A percentile compares a stretch with the other conserved stretches of the same genome.
These are phyloP conservation scores for Eimeria mitis DNA, from an alignment of 169 alveolate genomes.

Conservation along the genomic window DNA sequence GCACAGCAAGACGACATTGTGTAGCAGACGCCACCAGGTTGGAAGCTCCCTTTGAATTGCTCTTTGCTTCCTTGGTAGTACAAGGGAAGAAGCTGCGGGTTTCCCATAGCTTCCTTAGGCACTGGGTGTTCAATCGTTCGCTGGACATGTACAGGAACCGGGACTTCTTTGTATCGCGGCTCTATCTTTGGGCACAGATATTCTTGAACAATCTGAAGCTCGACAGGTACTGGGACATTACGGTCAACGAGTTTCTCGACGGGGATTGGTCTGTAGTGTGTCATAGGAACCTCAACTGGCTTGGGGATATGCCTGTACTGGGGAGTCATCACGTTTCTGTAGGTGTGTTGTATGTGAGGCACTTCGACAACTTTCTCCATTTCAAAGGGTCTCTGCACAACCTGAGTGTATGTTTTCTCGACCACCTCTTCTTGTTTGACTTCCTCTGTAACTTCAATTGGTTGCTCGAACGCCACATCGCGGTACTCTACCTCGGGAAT, in stretches of 20 bases:
- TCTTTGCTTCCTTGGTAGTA: constrained; percentile 83
- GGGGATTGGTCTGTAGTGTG: constrained; percentile 94
- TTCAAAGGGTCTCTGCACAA: constrained; percentile 76
- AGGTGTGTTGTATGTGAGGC: constrained; percentile 94
- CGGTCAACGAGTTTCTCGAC: constrained; percentile 93
- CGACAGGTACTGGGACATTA: constrained; percentile 96
- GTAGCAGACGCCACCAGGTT: constrained; percentile 79
- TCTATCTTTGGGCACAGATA: constrained; percentile 94
- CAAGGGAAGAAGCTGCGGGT: constrained; percentile 84
- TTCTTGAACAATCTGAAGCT: constrained; percentile 94
- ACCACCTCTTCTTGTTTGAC: constrained; percentile 73
- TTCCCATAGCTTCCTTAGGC: constrained; percentile 89
- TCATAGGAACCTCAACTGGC: constrained; percentile 96
- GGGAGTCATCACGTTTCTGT: constrained; percentile 92
- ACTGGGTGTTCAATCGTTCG: constrained; percentile 95
- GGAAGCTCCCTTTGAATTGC: constrained; percentile 62
- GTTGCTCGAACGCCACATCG: constrained; percentile 85
- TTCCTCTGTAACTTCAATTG: constrained; percentile 76
- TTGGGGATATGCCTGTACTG: constrained; percentile 96
- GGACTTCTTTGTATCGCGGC: constrained; percentile 94
- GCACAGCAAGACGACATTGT: constrained; percentile 77
- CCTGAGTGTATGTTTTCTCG: constrained; percentile 62
- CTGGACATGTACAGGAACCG: constrained; percentile 96
- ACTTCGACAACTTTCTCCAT: constrained; percentile 94
- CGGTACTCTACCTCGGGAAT: constrained; percentile 93